A percentile compares a stretch with the other conserved stretches of the same genome.
Evolutionary conservation across 371 early-diverging fungal species (phyloP).

Genomic region (Gilbertella persicaria): DNA sequence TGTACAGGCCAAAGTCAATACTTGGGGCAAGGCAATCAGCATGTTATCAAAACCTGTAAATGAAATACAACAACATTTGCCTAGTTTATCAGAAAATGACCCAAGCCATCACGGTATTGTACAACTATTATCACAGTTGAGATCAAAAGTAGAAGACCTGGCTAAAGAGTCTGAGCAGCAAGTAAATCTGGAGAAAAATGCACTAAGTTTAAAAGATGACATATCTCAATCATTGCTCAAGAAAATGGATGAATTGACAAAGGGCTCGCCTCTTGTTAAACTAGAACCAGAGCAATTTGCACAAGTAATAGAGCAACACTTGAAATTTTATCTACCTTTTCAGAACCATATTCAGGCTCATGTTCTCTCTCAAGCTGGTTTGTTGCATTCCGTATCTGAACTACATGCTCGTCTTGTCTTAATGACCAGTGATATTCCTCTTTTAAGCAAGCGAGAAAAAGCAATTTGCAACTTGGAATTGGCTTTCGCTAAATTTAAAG

Average conservation of each 20-base stretch:
- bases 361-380: constrained; percentile 48
- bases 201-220: constrained; percentile 64
- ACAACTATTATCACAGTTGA: constrained; percentile 15
- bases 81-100: constrained; percentile 22
- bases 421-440: constrained; percentile 44
- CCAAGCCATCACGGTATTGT: constrained; percentile 1
- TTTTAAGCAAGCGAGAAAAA: constrained; percentile 59
- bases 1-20: constrained; percentile 65
- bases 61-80: constrained; percentile 27
- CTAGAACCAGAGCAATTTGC: constrained; percentile 76
- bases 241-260: constrained; percentile 46
- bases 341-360: constrained; percentile 43
- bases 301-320: constrained; percentile 62
- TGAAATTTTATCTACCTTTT: constrained; percentile 66
- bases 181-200: constrained; percentile 54
- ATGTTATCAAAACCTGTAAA: constrained; percentile 45
- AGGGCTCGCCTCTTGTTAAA: constrained; percentile 61
- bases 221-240: constrained; percentile 50
- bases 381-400: constrained; percentile 59
- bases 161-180: constrained; percentile 43
- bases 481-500: constrained; percentile 66
- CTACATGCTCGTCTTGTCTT: constrained; percentile 56
- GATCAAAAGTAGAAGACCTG: constrained; percentile 9
- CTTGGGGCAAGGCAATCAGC: constrained; percentile 64
- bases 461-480: constrained; percentile 69